Base-by-base conservation (phyloP, 805 yeast species). In the Saccharomycopsis microspora region DNA sequence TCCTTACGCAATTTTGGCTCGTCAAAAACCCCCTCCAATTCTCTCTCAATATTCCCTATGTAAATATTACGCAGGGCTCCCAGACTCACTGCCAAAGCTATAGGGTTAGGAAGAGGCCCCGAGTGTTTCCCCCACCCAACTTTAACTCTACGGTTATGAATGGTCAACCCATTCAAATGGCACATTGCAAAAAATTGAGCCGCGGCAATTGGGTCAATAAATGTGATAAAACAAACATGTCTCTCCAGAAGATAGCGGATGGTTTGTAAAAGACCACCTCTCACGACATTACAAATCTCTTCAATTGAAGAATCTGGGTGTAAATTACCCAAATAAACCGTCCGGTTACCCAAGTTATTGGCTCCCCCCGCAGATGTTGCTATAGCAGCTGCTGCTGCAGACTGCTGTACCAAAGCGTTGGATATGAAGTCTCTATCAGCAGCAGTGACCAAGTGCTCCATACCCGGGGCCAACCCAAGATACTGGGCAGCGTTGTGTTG, bases 111-210 rank as follows among this genome's bases (percentile, higher is more conserved):
- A 54, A 90, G 71, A 1, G 95, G 88, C 7, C 97, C 97, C 4
- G 95, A 81, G 61, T 90, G 96, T 64, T 87, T 89, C 42, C 97
- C 98, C 97, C 98, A 90, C 27, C 97, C 96, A 48, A 90, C 88
- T 62, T 85, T 86, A 55, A 90, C 82, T 58, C 89, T 75, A 58
- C 94, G 75, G 61, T 82, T 82, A 60, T 85, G 95, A 51, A 90
- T 83, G 19, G 88, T 76, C 51, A 90, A 70, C 1, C 96, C 96
- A 60, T 88, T 94, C 54, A 88, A 69, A 59, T 87, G 88, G 55
- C 95, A 82, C 85, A 86, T 81, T 5, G 97, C 97, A 64, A 82
- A 90, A 62, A 90, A 90, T 65, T 90, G 97, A 1, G 96, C 96
- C 0, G 97, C 97, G 3, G 97, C 95, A 46, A 90, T 84, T 31